Evolutionary conservation across 2,329 filamentous ascomycete species (phyloP), one percentile per base, ranked within the genome.

Genomic region (Cladosporium sphaerospermum): DNA sequence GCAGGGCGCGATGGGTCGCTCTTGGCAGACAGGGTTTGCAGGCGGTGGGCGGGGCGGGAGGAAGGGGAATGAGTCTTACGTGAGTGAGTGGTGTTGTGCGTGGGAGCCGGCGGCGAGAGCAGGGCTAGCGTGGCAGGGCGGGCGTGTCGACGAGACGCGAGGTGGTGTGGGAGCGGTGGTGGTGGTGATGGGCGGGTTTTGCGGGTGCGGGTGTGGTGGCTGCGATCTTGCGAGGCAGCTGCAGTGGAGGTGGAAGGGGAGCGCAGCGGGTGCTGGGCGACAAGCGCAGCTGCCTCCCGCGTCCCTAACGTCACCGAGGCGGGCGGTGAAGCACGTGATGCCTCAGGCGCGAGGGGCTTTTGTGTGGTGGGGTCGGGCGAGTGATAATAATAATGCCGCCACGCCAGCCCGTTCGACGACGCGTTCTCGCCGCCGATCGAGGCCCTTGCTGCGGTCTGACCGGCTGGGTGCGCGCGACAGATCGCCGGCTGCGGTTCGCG

Each of bases 21-120:
- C 48, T 51, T 51, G 48, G 48, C 48, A 32, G 47, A 43, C 40
- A 51, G 48, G 48, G 48, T 37, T 37, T 51, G 33, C 33, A 23
- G 40, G 48, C 40, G 48, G 32, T 28, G 48, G 48, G 33, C 9
- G 9, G 40, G n/a, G 32, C 31, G 32, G 18, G 48, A n/a, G 5
- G 40, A 9, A 19, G 14, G 16, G 32, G 40, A 16, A 32, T 31
- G 32, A 37, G 40, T 34, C 48, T 51, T 51, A 51, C 48, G 48
- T 50, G 37, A 18, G 40, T 51, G 40, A 40, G 32, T 44, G 48
- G 16, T 51, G 48, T 31, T 50, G 48, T 44, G 31, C 34, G 34
- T 9, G 36, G 16, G 40, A 51, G 39, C 39, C 32, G 41, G 41
- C 40, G 40, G 10, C 40, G 48, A 43, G 36, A 32, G 40, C 48